Evolutionary conservation across 306 rosid species (phyloP).

Genomic region (Cotoneaster glaucophyllus): DNA sequence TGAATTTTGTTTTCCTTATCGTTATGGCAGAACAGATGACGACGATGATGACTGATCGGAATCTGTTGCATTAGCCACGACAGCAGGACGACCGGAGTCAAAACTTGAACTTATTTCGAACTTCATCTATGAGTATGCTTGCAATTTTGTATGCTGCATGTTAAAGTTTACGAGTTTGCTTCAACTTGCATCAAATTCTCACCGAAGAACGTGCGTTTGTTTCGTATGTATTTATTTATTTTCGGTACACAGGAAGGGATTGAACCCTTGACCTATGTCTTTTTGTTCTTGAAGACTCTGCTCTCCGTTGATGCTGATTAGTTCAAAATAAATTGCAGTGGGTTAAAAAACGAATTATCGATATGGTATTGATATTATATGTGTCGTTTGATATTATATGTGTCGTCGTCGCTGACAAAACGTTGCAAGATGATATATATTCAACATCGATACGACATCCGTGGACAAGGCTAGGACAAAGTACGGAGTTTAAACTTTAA

Average conservation of each 20-base stretch:
- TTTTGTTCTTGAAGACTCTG: too few species aligned
- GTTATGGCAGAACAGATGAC: neutral
- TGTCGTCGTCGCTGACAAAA: too few species aligned
- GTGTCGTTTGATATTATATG: too few species aligned
- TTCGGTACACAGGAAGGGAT: neutral
- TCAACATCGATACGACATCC: too few species aligned
- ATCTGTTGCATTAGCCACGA: neutral
- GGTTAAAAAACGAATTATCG: too few species aligned
- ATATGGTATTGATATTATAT: too few species aligned
- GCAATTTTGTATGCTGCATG: neutral
- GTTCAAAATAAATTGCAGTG: too few species aligned
- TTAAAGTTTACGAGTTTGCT: neutral
- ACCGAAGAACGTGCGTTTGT: neutral
- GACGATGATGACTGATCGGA: neutral
- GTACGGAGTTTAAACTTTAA: too few species aligned
- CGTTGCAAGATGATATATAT: too few species aligned
- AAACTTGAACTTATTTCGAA: neutral
- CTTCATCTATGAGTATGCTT: neutral
- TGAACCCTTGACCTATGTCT: neutral
- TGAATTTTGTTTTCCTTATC: neutral
- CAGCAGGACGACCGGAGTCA: neutral
- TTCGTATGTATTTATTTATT: neutral
- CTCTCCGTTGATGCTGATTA: too few species aligned
- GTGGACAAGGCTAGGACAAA: too few species aligned
- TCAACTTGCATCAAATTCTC: neutral